Base-by-base conservation (phyloP, 805 yeast species). In the Ascoidea rubescens region DNA sequence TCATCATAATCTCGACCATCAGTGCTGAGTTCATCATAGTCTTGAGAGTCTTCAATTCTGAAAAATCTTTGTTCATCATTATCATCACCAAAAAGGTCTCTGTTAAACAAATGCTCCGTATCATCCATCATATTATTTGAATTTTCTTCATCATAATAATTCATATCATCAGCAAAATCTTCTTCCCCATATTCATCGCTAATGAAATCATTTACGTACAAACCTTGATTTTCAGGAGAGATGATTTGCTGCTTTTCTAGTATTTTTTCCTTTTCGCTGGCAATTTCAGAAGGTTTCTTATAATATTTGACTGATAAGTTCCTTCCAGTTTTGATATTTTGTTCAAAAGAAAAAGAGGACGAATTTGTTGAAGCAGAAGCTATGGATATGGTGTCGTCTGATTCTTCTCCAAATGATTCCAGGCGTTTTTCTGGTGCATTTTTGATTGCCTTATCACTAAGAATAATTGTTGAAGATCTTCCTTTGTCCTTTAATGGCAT, bases 261-360 rank as follows among this genome's bases (percentile, higher is more conserved):
- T 5, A 47, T 28, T 14, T 55, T 51, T 37, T 54, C 54, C 32
- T 60, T 59, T 53, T 65, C 68, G 46, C 55, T 53, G 42, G 58
- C 59, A 17, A 65, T 43, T 51, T 67, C 69, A 44, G 62, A 67
- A 14, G 55, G 51, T 5, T 67, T 63, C 51, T 69, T 69, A 51
- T 69, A 68, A 55, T 67, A 69, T 46, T 62, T 64, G 16, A 69
- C 61, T 4, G 72, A 68, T 0, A 70, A 60, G 48, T 67, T 67
- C 32, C 73, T 54, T 14, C 70, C 69, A 5, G 62, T 58, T 5
- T 56, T 55, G 31, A 45, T 46, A 46, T 60, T 61, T 1, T 61
- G 62, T 50, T 63, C 66, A 45, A 69, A 69, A 1, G 73, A 69
- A 50, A 69, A 69, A 48, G 60, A 55, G 1, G 68, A 62, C 0